Percentiles rank a stretch among this genome's conserved stretches.
These are phyloP conservation scores for Hemileccinum rubropunctum DNA, from an alignment of 768 basidiomycete species.

Conservation along the genomic window DNA sequence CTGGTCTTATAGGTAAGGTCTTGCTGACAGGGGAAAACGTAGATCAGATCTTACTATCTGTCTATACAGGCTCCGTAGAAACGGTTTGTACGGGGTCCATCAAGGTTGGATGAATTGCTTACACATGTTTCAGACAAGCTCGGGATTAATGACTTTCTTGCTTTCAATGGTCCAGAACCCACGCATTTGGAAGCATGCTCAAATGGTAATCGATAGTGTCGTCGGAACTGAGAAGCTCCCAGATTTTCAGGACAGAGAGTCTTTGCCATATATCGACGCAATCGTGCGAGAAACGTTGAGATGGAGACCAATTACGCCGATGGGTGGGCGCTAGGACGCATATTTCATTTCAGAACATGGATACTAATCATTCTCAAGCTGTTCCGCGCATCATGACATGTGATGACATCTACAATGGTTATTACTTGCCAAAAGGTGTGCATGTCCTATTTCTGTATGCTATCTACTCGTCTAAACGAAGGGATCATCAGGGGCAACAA, in stretches of 20 bases:
- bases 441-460: neutral
- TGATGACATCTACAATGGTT: neutral
- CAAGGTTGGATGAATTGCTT: neutral
- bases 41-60: neutral
- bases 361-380: neutral
- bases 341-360: no score
- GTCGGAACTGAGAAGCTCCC: constrained; percentile 2
- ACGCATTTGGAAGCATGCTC: constrained; percentile 8
- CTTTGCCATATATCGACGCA: constrained; percentile 7
- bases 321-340: neutral
- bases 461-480: neutral
- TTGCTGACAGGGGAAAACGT: neutral
- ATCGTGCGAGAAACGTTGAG: constrained; percentile 1
- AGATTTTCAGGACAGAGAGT: constrained; percentile 1
- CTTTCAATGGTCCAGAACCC: constrained; percentile 12
- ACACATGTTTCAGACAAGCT: neutral
- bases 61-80: neutral
- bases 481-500: neutral
- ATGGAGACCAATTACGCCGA: neutral
- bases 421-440: neutral
- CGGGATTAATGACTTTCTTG: neutral
- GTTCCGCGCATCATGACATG: neutral
- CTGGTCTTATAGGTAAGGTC: constrained; percentile 6
- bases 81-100: neutral
- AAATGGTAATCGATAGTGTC: constrained; percentile 3